Conservation (phyloP, 371 early-diverging fungal species). For the Mucor racemosus region DNA sequence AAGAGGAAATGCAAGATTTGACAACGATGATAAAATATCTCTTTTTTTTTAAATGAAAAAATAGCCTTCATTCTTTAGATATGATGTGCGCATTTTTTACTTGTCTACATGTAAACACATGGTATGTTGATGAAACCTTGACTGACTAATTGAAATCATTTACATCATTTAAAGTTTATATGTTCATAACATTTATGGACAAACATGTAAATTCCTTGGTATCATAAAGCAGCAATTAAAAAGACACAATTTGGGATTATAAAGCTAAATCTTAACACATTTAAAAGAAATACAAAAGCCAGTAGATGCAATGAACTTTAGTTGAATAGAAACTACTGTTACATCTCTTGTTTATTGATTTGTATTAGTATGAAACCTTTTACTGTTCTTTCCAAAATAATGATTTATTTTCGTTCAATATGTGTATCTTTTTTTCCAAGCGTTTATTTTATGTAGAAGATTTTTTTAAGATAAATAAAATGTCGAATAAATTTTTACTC, state of each 20-base stretch:
- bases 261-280: too few species aligned
- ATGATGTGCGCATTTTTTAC: background rate
- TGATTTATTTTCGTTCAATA: background rate
- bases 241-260: too few species aligned
- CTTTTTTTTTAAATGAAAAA: background rate
- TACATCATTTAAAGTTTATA: too few species aligned
- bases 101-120: background rate
- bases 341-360: background rate
- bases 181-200: too few species aligned
- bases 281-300: too few species aligned
- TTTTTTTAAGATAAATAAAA: too few species aligned
- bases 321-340: background rate
- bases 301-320: background rate
- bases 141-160: background rate
- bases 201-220: too few species aligned
- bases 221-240: too few species aligned
- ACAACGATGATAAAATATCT: constrained; percentile 1
- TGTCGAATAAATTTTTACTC: constrained; percentile 10
- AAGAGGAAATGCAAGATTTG: background rate
- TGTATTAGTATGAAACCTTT: background rate
- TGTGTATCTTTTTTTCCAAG: background rate
- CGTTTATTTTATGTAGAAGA: background rate
- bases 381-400: constrained; percentile 1
- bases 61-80: constrained; percentile 3
- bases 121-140: background rate